Evolutionary conservation across 176 grass and related monocot species (phyloP).

Genomic region (Aechmea fasciata): DNA sequence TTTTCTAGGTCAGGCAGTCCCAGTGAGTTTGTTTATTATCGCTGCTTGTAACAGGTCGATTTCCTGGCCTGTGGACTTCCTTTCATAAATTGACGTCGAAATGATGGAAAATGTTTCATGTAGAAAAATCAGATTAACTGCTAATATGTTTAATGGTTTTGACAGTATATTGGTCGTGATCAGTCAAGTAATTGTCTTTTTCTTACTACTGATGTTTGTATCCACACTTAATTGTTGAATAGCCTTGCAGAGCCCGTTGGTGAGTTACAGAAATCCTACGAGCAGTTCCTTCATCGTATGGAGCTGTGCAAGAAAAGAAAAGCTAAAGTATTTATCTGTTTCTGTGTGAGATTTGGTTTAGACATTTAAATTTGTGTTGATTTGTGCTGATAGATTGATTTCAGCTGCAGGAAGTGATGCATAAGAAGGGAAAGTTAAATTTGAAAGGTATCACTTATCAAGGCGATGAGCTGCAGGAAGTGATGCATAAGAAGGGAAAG

Average conservation of each 20-base stretch:
- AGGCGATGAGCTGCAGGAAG: conserved; percentile 25
- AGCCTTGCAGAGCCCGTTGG: conserved; percentile 77
- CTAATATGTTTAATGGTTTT: neutral
- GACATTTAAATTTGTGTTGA: conserved; percentile 6
- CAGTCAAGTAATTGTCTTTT: neutral
- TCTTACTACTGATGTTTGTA: neutral
- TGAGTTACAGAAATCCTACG: conserved; percentile 70
- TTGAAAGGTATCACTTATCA: conserved; percentile 21
- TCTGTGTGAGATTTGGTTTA: conserved; percentile 6
- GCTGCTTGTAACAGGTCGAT: no score
- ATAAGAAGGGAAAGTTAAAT: conserved; percentile 20
- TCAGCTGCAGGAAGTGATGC: conserved; percentile 38
- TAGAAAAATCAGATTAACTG: neutral
- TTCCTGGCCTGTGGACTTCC: no score
- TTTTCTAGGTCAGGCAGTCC: no score
- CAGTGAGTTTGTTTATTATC: no score
- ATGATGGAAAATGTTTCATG: no score
- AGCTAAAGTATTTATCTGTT: conserved; percentile 41
- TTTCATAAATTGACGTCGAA: no score
- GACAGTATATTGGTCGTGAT: neutral
- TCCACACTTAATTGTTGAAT: conserved; percentile 23
- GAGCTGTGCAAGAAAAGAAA: conserved; percentile 57
- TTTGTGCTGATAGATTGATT: conserved; percentile 10
- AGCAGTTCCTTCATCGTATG: conserved; percentile 57
- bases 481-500: conserved; percentile 22